These are phyloP conservation scores for Sugiyamaella chiloensis DNA, from an alignment of 805 yeast species.

Conservation along the genomic window DNA sequence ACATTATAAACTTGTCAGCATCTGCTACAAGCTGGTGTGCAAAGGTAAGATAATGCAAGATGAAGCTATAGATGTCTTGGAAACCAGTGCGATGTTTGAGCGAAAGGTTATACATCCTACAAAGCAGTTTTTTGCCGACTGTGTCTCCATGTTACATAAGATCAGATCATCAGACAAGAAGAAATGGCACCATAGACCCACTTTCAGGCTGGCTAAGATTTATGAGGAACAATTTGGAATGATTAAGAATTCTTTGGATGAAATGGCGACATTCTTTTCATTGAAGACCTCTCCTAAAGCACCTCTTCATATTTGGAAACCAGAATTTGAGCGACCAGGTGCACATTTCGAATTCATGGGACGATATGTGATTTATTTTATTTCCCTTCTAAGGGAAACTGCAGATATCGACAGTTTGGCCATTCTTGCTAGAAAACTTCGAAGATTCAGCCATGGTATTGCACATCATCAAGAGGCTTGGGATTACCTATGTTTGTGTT, in stretches of 20 bases:
- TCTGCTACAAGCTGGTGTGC: conserved; percentile 54
- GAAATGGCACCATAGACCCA: conserved; percentile 90
- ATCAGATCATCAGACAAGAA: conserved; percentile 64
- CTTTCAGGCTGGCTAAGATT: conserved; percentile 65
- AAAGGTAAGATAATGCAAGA: conserved; percentile 34
- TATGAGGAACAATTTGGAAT: conserved; percentile 53
- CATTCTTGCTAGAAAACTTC: conserved; percentile 64
- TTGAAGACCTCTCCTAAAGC: conserved; percentile 65
- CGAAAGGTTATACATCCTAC: conserved; percentile 1
- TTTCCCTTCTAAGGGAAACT: conserved; percentile 50
- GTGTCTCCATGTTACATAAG: conserved; percentile 47
- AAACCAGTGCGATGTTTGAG: conserved; percentile 31
- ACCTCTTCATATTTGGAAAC: conserved; percentile 87
- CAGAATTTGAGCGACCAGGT: conserved; percentile 88
- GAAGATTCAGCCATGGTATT: conserved; percentile 78
- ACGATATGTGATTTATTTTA: conserved; percentile 63
- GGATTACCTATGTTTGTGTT: conserved; percentile 55
- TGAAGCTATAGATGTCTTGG: conserved; percentile 42
- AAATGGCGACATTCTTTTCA: conserved; percentile 61
- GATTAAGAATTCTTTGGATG: conserved; percentile 52
- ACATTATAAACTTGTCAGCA: conserved; percentile 60
- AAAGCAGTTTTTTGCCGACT: conserved; percentile 36
- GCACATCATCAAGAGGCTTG: conserved; percentile 59
- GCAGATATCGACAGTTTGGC: conserved; percentile 59
- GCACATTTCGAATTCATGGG: conserved; percentile 79